phyloP scores from a whole-genome alignment of 2,329 filamentous ascomycete species.

The Rhytidhysteron rufulum region DNA sequence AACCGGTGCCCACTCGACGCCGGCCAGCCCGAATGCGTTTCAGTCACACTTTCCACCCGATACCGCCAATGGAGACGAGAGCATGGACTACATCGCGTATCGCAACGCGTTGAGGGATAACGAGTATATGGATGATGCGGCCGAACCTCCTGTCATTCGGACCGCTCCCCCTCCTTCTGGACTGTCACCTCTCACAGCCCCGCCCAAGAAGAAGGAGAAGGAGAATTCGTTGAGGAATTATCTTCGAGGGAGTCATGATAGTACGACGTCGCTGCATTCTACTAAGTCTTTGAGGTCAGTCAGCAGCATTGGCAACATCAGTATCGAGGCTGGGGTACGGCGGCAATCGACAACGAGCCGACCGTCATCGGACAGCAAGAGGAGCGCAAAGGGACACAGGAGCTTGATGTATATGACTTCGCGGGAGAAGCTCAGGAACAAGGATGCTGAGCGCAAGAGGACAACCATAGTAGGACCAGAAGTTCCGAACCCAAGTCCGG shows the following conservation, averaged over 20 bases:
- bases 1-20: constrained; percentile 28
- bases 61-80: constrained; percentile 49
- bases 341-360: constrained; percentile 27
- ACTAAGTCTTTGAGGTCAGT: constrained; percentile 29
- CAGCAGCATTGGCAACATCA: constrained; percentile 39
- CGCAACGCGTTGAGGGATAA: constrained; percentile 49
- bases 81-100: constrained; percentile 70
- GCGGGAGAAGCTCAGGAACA: constrained; percentile 62
- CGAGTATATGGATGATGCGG: constrained; percentile 54
- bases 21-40: constrained; percentile 19
- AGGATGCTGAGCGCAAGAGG: constrained; percentile 60
- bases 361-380: constrained; percentile 32
- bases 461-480: constrained; percentile 41
- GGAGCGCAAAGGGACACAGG: constrained; percentile 41
- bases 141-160: constrained; percentile 67
- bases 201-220: constrained; percentile 42
- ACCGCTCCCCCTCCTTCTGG: constrained; percentile 80
- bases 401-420: constrained; percentile 72
- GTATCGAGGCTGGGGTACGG: constrained; percentile 32
- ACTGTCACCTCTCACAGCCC: constrained; percentile 66
- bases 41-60: constrained; percentile 21
- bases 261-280: constrained; percentile 34
- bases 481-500: constrained; percentile 28
- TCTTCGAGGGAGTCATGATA: constrained; percentile 43
- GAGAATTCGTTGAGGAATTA: constrained; percentile 55